Base-by-base conservation (phyloP, 495 filamentous ascomycete genomes). In the Hyphodiscus hymeniophilus region DNA sequence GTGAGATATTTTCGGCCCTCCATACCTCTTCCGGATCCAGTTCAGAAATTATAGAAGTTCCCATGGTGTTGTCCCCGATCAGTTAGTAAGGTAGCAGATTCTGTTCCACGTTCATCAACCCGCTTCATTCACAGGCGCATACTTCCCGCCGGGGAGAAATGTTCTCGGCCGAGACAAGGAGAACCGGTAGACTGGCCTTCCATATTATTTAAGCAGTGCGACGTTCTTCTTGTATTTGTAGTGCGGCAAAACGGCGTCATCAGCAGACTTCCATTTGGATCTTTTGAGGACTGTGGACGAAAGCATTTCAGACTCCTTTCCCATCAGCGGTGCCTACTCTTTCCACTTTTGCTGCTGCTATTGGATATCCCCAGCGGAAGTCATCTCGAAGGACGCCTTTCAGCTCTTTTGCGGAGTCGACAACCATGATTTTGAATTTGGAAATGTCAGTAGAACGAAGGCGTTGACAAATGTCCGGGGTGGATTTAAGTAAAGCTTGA, bases 21-120 rank as follows among this genome's bases (percentile, higher is more conserved):
- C 73, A 66, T 88, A 89, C 11, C 85, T 73, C 59, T 85, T 81
- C 64, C 79, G 84, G 51, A 89, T 76, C 84, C 84, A 89, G 59
- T 77, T 80, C 54, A 89, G 68, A 45, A 89, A 69, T 56, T 85
- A 82, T 45, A 84, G 74, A 72, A 89, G 89, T 1, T 83, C 84
- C 34, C 76, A 62, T 1, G 82, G 73, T 50, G 74, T 72, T 3
- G 82, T 83, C 20, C 81, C 73, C 45, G 87, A 68, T 83, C 84
- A 89, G 56, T 80, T n/a, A n/a, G n/a, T n/a, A n/a, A 73, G 0
- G 75, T 82, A 63, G 85, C 80, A 7, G 82, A 87, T 69, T 71
- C 74, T 41, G 82, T 71, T 47, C 82, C 82, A 42, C 66, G 60
- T 65, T 87, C 87, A 65, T 82, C 76, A 62, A 16, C 77, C 76